These are phyloP conservation scores for Talaromyces sp. DNA, from an alignment of 2,329 filamentous ascomycete species.

Conservation along the genomic window DNA sequence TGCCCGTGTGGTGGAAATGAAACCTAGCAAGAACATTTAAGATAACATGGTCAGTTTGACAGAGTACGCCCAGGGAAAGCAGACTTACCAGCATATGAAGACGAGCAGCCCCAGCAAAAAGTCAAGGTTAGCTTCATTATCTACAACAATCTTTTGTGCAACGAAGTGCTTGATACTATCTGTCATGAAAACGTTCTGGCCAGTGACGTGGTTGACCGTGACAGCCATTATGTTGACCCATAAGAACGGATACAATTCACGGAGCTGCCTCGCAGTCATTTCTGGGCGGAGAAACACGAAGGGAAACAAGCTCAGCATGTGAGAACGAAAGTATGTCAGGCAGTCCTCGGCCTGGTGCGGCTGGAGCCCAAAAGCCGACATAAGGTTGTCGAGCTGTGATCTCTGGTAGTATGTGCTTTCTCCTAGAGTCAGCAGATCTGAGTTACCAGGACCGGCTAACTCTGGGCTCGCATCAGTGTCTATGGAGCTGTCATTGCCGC, in stretches of 20 bases:
- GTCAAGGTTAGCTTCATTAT: conserved; percentile 2
- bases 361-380: background rate
- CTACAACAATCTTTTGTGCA: conserved; percentile 3
- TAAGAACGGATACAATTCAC: conserved; percentile 2
- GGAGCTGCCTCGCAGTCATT: conserved; percentile 1
- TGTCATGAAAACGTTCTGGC: background rate
- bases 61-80: background rate
- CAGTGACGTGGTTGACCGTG: background rate
- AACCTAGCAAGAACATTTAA: background rate
- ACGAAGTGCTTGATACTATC: conserved; percentile 1
- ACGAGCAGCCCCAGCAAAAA: background rate
- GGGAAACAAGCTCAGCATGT: background rate
- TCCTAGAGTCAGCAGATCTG: background rate
- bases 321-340: background rate
- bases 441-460: background rate
- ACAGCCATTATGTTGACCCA: conserved; percentile 4
- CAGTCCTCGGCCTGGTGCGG: conserved; percentile 3
- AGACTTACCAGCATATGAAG: conserved; percentile 4
- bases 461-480: background rate
- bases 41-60: background rate
- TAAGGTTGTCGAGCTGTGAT: background rate
- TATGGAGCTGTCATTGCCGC: background rate
- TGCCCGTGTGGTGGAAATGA: conserved; percentile 1
- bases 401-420: background rate
- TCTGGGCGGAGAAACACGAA: conserved; percentile 1